These are phyloP conservation scores for Penicillium tannophilum DNA, from an alignment of 495 filamentous ascomycete species.

Conservation along the genomic window DNA sequence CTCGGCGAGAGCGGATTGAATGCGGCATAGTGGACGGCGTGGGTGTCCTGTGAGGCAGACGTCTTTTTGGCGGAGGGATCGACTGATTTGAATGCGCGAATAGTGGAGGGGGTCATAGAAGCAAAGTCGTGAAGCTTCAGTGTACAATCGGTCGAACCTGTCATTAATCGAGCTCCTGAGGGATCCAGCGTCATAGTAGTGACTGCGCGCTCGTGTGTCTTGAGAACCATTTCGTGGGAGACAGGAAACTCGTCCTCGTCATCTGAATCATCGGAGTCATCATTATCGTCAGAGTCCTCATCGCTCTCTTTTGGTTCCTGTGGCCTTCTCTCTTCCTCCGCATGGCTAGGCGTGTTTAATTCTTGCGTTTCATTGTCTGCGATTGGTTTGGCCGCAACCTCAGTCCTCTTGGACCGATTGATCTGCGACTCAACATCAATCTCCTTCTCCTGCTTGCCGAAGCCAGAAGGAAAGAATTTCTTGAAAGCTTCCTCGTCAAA, in stretches of 20 bases:
- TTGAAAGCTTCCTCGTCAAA: constrained; percentile 84
- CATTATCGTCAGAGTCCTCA: constrained; percentile 38
- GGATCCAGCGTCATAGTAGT: constrained; percentile 83
- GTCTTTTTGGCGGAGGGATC: constrained; percentile 80
- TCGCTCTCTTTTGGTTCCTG: constrained; percentile 41
- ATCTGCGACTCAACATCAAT: constrained; percentile 79
- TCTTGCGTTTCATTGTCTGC: constrained; percentile 26
- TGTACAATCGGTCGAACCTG: constrained; percentile 86
- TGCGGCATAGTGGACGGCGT: constrained; percentile 79
- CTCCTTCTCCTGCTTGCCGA: constrained; percentile 78
- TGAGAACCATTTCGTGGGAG: constrained; percentile 88
- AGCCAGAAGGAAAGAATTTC: constrained; percentile 77
- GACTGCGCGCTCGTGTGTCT: constrained; percentile 87
- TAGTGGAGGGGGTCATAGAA: constrained; percentile 90
- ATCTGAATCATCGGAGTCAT: constrained; percentile 58
- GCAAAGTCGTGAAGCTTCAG: constrained; percentile 94
- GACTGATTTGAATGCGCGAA: constrained; percentile 88
- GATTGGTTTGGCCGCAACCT: constrained; percentile 33
- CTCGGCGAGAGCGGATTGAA: constrained; percentile 85
- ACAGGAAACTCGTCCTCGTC: constrained; percentile 91
- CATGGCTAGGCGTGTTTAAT: constrained; percentile 21
- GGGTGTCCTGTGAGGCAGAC: constrained; percentile 75
- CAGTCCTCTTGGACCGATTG: constrained; percentile 67
- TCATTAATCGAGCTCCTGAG: constrained; percentile 80
- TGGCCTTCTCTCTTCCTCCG: constrained; percentile 24